These are phyloP conservation scores for Paecilomyces niveus DNA, from an alignment of 2,329 filamentous ascomycete genomes.

Conservation along the genomic window DNA sequence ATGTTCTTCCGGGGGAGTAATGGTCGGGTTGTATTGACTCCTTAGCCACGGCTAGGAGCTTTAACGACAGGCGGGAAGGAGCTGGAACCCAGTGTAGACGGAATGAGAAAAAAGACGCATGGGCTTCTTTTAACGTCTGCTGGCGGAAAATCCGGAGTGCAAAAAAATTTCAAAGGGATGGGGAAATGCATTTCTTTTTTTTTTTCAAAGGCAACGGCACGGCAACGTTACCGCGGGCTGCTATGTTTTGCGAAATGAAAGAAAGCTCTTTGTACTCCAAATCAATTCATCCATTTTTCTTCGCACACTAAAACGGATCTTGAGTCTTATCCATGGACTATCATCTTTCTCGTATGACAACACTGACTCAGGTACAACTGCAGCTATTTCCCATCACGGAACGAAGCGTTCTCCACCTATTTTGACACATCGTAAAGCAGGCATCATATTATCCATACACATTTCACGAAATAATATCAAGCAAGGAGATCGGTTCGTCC, in stretches of 20 bases:
- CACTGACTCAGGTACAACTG: too few relatives aligned
- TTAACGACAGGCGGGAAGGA: background rate
- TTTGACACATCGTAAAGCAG: background rate
- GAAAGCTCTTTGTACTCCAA: slow-evolving; percentile 1
- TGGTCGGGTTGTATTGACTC: background rate
- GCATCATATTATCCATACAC: background rate
- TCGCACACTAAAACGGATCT: background rate
- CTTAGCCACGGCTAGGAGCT: background rate
- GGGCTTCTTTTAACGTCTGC: background rate
- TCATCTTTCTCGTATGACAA: too few relatives aligned
- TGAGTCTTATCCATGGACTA: background rate
- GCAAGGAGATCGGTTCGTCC: background rate
- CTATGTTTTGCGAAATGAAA: background rate
- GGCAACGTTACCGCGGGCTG: background rate
- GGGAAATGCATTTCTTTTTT: background rate
- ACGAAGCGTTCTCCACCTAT: background rate
- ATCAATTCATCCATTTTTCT: background rate
- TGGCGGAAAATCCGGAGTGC: background rate
- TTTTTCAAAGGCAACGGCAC: slow-evolving; percentile 1
- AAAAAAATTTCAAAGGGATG: slow-evolving; percentile 3
- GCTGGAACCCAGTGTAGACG: background rate
- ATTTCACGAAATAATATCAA: background rate
- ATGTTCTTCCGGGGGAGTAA: slow-evolving; percentile 21
- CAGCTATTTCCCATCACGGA: background rate
- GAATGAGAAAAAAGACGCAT: background rate